Conservation (phyloP, 192 early-diverging fungal genomes). For the Mortierella hygrophila region DNA sequence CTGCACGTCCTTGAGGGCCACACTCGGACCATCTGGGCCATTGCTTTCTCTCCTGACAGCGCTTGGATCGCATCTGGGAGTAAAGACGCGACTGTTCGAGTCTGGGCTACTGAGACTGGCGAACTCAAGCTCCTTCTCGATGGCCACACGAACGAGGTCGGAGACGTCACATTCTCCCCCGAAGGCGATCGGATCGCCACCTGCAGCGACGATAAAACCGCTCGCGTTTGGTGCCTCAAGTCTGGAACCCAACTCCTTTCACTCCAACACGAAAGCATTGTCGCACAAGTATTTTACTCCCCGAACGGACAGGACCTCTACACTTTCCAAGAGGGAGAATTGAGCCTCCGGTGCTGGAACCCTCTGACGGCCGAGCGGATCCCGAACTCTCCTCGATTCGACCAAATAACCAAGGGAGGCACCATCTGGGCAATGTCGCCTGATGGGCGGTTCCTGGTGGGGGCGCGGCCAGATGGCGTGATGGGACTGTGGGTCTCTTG, state of each 20-base stretch:
- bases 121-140: background rate
- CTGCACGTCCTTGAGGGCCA: background rate
- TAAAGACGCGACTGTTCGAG: background rate
- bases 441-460: background rate
- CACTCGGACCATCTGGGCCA: background rate
- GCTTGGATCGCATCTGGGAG: background rate
- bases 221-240: background rate
- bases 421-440: background rate
- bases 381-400: no score
- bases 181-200: background rate
- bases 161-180: background rate
- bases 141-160: background rate
- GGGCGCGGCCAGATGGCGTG: background rate
- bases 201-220: background rate
- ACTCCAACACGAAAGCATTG: background rate
- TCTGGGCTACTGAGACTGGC: background rate
- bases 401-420: background rate
- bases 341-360: background rate
- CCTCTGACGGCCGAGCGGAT: no score
- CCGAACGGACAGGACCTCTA: background rate
- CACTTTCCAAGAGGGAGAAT: background rate
- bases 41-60: background rate
- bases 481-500: background rate
- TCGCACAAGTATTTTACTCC: background rate
- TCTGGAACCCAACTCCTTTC: background rate